phyloP scores from a whole-genome alignment of 129 eudicot species.

The Escallonia herrerae region DNA sequence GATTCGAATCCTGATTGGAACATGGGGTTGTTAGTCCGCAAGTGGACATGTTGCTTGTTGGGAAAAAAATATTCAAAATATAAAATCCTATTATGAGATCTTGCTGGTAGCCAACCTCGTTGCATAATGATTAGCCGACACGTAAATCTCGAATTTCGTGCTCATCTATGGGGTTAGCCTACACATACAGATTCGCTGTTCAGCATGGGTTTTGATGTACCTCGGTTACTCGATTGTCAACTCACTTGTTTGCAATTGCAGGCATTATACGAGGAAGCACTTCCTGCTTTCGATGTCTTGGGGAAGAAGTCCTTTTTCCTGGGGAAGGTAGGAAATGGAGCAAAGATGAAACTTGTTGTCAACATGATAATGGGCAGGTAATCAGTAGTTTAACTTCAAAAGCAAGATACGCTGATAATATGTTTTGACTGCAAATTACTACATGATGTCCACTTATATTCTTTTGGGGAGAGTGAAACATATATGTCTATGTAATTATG shows the following conservation, averaged over 20 bases:
- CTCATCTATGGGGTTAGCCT: background rate
- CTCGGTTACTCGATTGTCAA: background rate
- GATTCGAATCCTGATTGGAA: too few species aligned
- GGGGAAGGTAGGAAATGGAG: slow-evolving; percentile 92
- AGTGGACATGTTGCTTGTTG: too few species aligned
- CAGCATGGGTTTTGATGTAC: too few species aligned
- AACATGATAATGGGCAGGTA: slow-evolving; percentile 99
- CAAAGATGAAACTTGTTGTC: slow-evolving; percentile 97
- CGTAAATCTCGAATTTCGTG: too few species aligned
- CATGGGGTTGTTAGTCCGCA: too few species aligned
- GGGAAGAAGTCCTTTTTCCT: slow-evolving; percentile 93
- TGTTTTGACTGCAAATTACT: background rate
- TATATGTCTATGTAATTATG: too few species aligned
- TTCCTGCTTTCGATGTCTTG: slow-evolving; percentile 87
- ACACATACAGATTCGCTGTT: background rate
- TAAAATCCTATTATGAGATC: too few species aligned
- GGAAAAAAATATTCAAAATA: too few species aligned
- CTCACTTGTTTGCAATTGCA: slow-evolving; percentile 15
- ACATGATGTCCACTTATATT: background rate
- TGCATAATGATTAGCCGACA: too few species aligned
- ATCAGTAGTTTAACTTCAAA: background rate
- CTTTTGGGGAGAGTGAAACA: too few species aligned
- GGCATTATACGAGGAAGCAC: slow-evolving; percentile 65
- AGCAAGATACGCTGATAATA: background rate
- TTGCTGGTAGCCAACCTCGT: too few species aligned